Conservation (phyloP, 768 basidiomycete genomes). For the Clitopilus passeckerianus region DNA sequence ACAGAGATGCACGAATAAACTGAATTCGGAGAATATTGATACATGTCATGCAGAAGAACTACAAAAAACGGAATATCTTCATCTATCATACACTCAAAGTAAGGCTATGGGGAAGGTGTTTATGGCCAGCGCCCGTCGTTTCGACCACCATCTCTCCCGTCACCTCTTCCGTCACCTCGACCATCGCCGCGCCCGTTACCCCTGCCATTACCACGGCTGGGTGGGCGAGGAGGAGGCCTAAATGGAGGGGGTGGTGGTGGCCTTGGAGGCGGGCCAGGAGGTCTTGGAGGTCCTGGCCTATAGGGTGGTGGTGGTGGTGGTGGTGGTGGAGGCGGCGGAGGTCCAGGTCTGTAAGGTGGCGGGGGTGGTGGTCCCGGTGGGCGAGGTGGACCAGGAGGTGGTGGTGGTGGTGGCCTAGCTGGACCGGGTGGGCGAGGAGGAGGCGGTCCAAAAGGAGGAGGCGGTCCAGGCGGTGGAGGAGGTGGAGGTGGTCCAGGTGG, state of each 20-base stretch:
- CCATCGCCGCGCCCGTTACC: not conserved
- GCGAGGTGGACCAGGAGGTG: not conserved
- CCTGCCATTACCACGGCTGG: not conserved
- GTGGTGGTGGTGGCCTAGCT: not conserved
- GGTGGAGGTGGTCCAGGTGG: not conserved
- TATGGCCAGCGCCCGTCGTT: not conserved
- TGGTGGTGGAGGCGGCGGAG: not conserved
- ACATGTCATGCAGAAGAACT: too few species aligned
- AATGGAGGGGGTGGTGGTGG: not conserved
- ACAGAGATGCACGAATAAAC: too few species aligned
- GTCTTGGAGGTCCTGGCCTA: not conserved
- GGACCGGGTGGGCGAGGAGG: not conserved
- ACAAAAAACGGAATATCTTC: too few species aligned
- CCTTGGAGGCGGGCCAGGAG: not conserved
- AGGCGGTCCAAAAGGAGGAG: not conserved
- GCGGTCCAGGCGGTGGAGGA: not conserved
- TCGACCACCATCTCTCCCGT: not conserved
- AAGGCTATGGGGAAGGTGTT: not conserved
- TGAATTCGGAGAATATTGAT: too few species aligned
- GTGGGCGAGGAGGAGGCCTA: not conserved
- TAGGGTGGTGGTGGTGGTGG: not conserved
- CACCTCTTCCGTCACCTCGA: not conserved
- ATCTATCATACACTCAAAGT: too few species aligned
- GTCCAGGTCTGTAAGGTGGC: not conserved
- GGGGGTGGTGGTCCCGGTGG: not conserved